A percentile compares a stretch with the other conserved stretches of the same genome.
Evolutionary conservation across 2,329 filamentous ascomycete genomes (phyloP).

Genomic region (Colletotrichum higginsianum): DNA sequence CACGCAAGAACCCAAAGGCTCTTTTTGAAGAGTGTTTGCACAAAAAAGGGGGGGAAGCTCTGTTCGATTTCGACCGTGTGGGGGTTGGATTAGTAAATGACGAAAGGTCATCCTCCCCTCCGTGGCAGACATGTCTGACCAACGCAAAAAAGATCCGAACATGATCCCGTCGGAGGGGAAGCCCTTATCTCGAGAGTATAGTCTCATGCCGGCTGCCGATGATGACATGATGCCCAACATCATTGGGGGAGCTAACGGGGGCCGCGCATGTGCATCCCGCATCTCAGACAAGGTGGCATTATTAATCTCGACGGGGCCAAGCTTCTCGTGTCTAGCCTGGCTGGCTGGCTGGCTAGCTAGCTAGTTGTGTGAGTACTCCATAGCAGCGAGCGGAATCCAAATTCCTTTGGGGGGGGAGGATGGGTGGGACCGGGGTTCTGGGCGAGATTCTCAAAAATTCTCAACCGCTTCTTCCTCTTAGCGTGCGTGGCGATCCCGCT

Average conservation of each 20-base stretch:
- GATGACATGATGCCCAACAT: slow-evolving; percentile 24
- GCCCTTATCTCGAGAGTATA: slow-evolving; percentile 17
- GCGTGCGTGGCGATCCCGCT: slow-evolving; percentile 29
- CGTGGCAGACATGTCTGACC: slow-evolving; percentile 28
- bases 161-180: not conserved
- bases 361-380: no score
- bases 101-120: not conserved
- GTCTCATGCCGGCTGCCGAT: slow-evolving; percentile 10
- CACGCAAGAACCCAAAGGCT: not conserved
- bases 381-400: slow-evolving; percentile 28
- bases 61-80: not conserved
- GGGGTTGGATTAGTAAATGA: not conserved
- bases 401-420: slow-evolving; percentile 14
- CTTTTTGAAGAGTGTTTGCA: not conserved
- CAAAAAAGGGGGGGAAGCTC: not conserved
- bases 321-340: not conserved
- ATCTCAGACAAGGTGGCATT: slow-evolving; percentile 18
- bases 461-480: slow-evolving; percentile 12
- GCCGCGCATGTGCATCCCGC: slow-evolving; percentile 22
- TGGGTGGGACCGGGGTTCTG: not conserved
- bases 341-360: no score
- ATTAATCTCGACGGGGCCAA: slow-evolving; percentile 27
- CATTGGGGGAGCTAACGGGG: not conserved
- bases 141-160: not conserved
- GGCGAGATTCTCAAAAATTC: slow-evolving; percentile 18